Percentiles rank a stretch among this genome's conserved stretches.
These are phyloP conservation scores for Leccinellum luteum DNA, from an alignment of 768 basidiomycete genomes.

Conservation along the genomic window DNA sequence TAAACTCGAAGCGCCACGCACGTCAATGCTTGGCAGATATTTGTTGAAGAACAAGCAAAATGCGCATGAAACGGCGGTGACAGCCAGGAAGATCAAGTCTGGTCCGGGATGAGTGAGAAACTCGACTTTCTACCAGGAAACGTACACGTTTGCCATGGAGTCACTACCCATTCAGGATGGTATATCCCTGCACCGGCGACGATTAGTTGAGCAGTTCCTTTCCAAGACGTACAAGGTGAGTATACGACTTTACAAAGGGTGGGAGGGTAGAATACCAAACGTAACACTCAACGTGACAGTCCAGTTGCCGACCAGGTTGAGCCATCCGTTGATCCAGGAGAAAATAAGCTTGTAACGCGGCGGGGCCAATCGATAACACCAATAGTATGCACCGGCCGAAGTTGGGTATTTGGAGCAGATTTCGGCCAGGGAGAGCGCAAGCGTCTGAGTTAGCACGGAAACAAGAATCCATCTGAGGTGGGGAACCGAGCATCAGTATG, in stretches of 20 bases:
- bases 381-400: slow-evolving; percentile 63
- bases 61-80: slow-evolving; percentile 44
- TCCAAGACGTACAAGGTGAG: not conserved
- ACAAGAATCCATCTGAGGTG: slow-evolving; percentile 48
- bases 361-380: slow-evolving; percentile 60
- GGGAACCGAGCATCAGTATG: not conserved
- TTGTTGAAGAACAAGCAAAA: slow-evolving; percentile 58
- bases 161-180: slow-evolving; percentile 54
- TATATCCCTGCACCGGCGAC: slow-evolving; percentile 59
- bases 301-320: slow-evolving; percentile 68
- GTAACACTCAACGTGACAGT: slow-evolving; percentile 64
- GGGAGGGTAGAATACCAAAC: slow-evolving; percentile 39
- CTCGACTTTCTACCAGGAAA: not conserved
- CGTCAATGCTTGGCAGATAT: slow-evolving; percentile 49
- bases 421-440: slow-evolving; percentile 56
- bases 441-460: slow-evolving; percentile 43
- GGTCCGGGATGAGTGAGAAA: slow-evolving; percentile 1
- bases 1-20: slow-evolving; percentile 17
- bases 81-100: slow-evolving; percentile 58
- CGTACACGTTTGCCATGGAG: slow-evolving; percentile 60
- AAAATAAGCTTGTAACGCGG: slow-evolving; percentile 48
- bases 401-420: slow-evolving; percentile 61
- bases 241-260: not conserved
- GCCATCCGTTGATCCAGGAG: slow-evolving; percentile 70
- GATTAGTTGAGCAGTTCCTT: slow-evolving; percentile 58